Evolutionary conservation across 1,284 basidiomycete species (phyloP).

Genomic region (Cryptococcus depauperatus): DNA sequence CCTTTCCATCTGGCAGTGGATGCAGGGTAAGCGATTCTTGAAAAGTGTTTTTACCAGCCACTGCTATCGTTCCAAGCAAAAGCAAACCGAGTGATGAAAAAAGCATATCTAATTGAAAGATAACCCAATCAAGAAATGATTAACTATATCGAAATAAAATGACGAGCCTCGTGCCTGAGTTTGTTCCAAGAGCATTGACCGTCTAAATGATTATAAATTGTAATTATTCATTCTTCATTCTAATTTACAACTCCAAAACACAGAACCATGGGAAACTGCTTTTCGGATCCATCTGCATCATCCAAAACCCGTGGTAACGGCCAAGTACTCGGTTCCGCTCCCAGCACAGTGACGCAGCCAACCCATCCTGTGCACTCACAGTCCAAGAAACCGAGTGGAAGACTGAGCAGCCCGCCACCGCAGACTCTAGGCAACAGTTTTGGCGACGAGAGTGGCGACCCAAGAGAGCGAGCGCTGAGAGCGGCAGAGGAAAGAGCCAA

Average conservation of each 20-base stretch:
- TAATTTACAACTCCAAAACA: no score
- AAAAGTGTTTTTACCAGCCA: slow-evolving; percentile 12
- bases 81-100: slow-evolving; percentile 5
- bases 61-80: slow-evolving; percentile 7
- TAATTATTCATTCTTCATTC: no score
- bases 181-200: no score
- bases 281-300: slow-evolving; percentile 40
- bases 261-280: slow-evolving; percentile 47
- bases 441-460: slow-evolving; percentile 17
- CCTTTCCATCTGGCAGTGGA: slow-evolving; percentile 73
- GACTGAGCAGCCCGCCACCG: slow-evolving; percentile 13
- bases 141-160: no score
- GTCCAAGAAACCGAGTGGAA: slow-evolving; percentile 3
- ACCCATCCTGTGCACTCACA: slow-evolving; percentile 1
- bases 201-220: no score
- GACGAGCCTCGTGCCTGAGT: no score
- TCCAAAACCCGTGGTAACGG: slow-evolving; percentile 21
- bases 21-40: slow-evolving; percentile 63
- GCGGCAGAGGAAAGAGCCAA: slow-evolving; percentile 43
- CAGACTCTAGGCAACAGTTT: slow-evolving; percentile 12
- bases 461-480: slow-evolving; percentile 32
- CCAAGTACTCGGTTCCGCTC: slow-evolving; percentile 36
- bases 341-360: slow-evolving; percentile 7
- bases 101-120: background rate
- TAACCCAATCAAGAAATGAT: background rate